phyloP scores from a whole-genome alignment of 331 rosid species.

The Cydonia oblonga region DNA sequence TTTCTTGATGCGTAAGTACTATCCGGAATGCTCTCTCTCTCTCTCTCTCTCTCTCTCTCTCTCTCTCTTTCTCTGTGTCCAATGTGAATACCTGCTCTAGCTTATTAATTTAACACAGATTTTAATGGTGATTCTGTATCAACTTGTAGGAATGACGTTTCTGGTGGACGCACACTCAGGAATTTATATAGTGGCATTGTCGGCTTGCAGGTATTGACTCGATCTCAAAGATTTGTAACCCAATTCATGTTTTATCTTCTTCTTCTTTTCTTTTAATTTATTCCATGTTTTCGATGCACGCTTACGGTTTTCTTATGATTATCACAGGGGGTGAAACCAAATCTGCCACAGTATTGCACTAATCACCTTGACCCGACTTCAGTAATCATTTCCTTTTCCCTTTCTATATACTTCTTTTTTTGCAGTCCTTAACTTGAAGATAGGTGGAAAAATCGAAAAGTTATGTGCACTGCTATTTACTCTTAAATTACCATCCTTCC shows the following conservation, averaged over 20 bases:
- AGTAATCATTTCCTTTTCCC: slow-evolving; percentile 29
- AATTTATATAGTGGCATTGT: slow-evolving; percentile 59
- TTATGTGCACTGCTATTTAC: neutral
- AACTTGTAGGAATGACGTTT: slow-evolving; percentile 51
- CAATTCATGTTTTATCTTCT: neutral
- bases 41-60: no score
- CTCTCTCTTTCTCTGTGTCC: neutral
- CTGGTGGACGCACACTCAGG: slow-evolving; percentile 59
- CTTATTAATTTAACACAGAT: neutral
- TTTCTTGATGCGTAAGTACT: slow-evolving; percentile 78
- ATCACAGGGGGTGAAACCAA: slow-evolving; percentile 51
- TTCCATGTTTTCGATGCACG: neutral
- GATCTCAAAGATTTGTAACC: neutral
- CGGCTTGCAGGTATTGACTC: slow-evolving; percentile 52
- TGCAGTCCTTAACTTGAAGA: neutral
- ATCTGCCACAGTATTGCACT: slow-evolving; percentile 59
- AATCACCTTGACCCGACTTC: slow-evolving; percentile 69
- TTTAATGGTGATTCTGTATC: slow-evolving; percentile 8
- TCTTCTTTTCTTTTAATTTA: neutral
- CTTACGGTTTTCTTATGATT: slow-evolving; percentile 8
- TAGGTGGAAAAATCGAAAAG: neutral
- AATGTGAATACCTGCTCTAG: neutral
- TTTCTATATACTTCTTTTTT: neutral
- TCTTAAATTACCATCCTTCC: neutral
- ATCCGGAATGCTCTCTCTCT: neutral